Evolutionary conservation across 2,329 filamentous ascomycete genomes (phyloP).

Genomic region (Sporothrix inflata): DNA sequence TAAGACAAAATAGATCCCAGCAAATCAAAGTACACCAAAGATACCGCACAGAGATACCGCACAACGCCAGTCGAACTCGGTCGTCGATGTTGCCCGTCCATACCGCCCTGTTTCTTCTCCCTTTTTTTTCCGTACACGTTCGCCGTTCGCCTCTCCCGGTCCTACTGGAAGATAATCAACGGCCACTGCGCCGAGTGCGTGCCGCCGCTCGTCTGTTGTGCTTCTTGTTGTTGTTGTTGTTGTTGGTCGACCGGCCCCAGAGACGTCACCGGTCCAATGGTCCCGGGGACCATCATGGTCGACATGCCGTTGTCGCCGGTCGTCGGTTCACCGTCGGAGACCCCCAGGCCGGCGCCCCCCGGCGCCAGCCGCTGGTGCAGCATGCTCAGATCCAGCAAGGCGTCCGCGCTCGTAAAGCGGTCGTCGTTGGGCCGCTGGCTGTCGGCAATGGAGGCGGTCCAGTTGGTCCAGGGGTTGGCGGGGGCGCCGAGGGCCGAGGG

Average conservation of each 20-base stretch:
- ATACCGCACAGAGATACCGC: too few species aligned
- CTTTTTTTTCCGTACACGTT: too few species aligned
- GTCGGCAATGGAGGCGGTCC: conserved; percentile 56
- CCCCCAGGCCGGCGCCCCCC: background rate
- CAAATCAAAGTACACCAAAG: too few species aligned
- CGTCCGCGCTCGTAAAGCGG: conserved; percentile 46
- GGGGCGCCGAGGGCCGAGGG: conserved; percentile 29
- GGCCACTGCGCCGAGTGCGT: conserved; percentile 30
- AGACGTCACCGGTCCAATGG: background rate
- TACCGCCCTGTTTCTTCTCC: too few species aligned
- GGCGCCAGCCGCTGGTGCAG: conserved; percentile 33
- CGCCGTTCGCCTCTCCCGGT: background rate
- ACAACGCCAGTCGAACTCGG: too few species aligned
- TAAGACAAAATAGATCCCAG: background rate
- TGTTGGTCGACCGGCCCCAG: background rate
- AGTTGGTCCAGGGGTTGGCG: conserved; percentile 58
- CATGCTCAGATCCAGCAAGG: conserved; percentile 52
- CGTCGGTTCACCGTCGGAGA: background rate
- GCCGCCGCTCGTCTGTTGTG: background rate
- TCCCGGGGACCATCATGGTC: conserved; percentile 12
- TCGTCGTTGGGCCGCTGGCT: conserved; percentile 50
- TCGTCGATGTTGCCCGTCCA: too few species aligned
- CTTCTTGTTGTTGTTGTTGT: background rate
- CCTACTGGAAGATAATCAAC: conserved; percentile 29
- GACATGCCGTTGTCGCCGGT: background rate